Base-by-base conservation (phyloP, 176 grass and related monocot genomes). In the Oryza punctata region DNA sequence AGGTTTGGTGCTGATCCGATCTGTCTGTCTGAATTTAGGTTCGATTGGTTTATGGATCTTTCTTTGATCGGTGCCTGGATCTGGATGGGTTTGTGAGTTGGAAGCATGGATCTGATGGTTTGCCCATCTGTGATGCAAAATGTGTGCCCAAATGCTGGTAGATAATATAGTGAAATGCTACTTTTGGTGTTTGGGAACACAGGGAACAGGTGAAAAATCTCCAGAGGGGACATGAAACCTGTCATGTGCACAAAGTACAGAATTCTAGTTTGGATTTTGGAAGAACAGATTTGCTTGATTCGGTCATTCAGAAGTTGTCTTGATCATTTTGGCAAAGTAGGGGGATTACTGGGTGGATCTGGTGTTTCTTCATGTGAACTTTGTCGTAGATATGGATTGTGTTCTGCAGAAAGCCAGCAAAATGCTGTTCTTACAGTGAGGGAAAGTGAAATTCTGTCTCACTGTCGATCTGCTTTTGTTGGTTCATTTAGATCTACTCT, bases 261-360 rank as follows among this genome's bases (percentile, higher is more conserved):
- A 69, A 19, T 66, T 69, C 35, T 11, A 13, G 23, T n/a, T 15
- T 25, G 14, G 9, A 12, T 66, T n/a, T 15, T 49, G 14, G 9
- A 16, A 66, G 44, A 73, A 45, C 6, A 45, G 47, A 8, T 41
- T 54, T 72, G 29, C 54, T 7, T 32, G 29, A 71, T 40, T 3
- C 44, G 4, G 0, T 83, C 13, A 26, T 30, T 82, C 28, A 24
- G 13, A 16, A 15, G 24, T 32, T 78, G 57, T 25, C 0, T 45
- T 9, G 13, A 24, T 65, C 44, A 8, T 35, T 37, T 30, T 71
- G n/a, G 65, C 66, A 50, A 25, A 72, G 3, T 37, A 47, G 11
- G 41, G 29, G 5, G 32, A 32, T 88, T 10, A 70, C 25, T 43
- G 35, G 9, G 37, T 16, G 75, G 75, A 65, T 88, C 19, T 67